Evolutionary conservation across 108 stramenopile genomes (phyloP).

Genomic region (Pseudonitzschia pungens): DNA sequence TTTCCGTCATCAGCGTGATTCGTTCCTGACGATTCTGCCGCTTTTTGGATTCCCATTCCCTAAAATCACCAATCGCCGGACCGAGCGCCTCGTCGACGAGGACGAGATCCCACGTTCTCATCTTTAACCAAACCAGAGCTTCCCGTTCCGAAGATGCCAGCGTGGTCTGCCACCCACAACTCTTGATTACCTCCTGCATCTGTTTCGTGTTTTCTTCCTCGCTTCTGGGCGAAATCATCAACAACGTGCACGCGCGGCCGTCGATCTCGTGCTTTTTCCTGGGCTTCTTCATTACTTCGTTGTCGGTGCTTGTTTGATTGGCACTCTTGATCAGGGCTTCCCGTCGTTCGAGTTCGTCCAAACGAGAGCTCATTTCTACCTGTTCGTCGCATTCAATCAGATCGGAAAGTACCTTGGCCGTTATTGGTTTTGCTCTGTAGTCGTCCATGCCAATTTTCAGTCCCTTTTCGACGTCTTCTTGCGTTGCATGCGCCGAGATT

Average conservation of each 20-base stretch:
- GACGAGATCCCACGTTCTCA: conserved; percentile 57
- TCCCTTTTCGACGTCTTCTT: conserved; percentile 45
- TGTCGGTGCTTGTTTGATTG: not conserved
- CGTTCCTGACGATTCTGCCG: conserved; percentile 47
- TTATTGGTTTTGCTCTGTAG: conserved; percentile 54
- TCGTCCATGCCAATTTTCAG: conserved; percentile 56
- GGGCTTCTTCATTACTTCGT: not conserved
- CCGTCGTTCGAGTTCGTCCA: conserved; percentile 19
- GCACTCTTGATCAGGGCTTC: not conserved
- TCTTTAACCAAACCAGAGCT: conserved; percentile 42
- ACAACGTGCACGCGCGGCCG: conserved; percentile 12
- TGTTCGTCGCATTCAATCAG: conserved; percentile 24
- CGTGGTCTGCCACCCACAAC: conserved; percentile 42
- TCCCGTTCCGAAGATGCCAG: conserved; percentile 32
- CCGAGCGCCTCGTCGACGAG: conserved; percentile 55
- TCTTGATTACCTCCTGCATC: conserved; percentile 22
- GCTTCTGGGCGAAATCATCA: conserved; percentile 15
- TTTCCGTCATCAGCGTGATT: conserved; percentile 32
- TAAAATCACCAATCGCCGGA: conserved; percentile 41
- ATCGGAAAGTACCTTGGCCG: conserved; percentile 42
- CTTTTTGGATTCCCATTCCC: conserved; percentile 58
- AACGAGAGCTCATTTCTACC: conserved; percentile 5
- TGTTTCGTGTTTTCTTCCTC: conserved; percentile 9
- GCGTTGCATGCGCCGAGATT: conserved; percentile 59
- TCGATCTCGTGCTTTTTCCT: not conserved